Evolutionary conservation across 2,329 filamentous ascomycete genomes (phyloP).

Genomic region (Aureobasidium sp.): DNA sequence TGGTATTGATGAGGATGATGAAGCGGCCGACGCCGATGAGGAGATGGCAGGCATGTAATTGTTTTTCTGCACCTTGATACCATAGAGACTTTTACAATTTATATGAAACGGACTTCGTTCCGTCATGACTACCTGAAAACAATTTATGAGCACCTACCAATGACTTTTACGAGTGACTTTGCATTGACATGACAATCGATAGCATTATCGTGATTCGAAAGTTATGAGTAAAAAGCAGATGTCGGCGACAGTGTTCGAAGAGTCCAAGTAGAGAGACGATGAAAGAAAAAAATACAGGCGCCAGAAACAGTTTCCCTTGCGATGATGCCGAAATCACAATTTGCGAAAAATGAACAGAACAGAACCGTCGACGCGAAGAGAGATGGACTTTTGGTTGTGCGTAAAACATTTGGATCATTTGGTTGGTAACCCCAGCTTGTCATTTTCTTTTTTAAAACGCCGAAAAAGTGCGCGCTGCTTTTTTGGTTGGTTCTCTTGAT

Average conservation of each 20-base stretch:
- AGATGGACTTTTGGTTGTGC: not conserved
- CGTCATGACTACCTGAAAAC: not conserved
- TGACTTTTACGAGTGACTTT: not conserved
- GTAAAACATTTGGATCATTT: slow-evolving; percentile 10
- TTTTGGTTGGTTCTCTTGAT: slow-evolving; percentile 2
- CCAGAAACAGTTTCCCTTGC: not conserved
- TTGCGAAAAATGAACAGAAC: not conserved
- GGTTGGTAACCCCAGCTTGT: not conserved
- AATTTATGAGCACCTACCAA: not conserved
- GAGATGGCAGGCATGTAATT: slow-evolving; percentile 21
- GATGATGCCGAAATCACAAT: not conserved
- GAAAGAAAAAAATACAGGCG: not conserved
- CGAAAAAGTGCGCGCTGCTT: slow-evolving; percentile 6
- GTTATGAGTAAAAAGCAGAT: too few species aligned
- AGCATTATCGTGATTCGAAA: too few species aligned
- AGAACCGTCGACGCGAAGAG: not conserved
- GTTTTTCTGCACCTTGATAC: slow-evolving; percentile 2
- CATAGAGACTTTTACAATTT: not conserved
- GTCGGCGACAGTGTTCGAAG: not conserved
- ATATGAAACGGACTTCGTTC: not conserved
- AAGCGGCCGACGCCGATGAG: slow-evolving; percentile 26
- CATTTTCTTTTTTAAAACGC: slow-evolving; percentile 9
- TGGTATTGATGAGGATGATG: slow-evolving; percentile 29
- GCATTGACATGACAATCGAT: not conserved
- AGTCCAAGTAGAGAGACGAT: not conserved